phyloP scores from a whole-genome alignment of 1,284 basidiomycete species.

The Boletus sp. region DNA sequence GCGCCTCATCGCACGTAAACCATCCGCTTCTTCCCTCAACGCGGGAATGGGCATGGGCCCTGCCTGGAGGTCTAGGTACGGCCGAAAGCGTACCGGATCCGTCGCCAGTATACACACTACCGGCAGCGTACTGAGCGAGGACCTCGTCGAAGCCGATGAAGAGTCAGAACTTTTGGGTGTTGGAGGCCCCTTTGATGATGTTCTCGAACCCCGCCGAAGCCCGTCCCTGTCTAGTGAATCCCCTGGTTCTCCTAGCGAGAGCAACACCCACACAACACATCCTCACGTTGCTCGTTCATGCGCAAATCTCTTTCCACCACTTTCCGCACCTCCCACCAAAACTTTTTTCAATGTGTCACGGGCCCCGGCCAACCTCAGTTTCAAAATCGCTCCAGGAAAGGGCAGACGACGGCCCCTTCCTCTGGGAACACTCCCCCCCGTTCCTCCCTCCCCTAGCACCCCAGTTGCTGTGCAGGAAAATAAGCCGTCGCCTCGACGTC shows the following conservation, averaged over 20 bases:
- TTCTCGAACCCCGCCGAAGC: slow-evolving; percentile 33
- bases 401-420: slow-evolving; percentile 55
- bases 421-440: slow-evolving; percentile 59
- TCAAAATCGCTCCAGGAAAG: slow-evolving; percentile 48
- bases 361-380: slow-evolving; percentile 45
- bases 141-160: slow-evolving; percentile 78
- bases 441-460: slow-evolving; percentile 62
- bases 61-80: slow-evolving; percentile 61
- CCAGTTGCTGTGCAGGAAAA: slow-evolving; percentile 40
- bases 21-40: slow-evolving; percentile 60
- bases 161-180: slow-evolving; percentile 64
- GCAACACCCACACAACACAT: slow-evolving; percentile 14
- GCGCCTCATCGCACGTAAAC: slow-evolving; percentile 66
- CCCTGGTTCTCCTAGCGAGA: slow-evolving; percentile 31
- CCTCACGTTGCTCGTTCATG: slow-evolving; percentile 4
- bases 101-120: slow-evolving; percentile 63
- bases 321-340: slow-evolving; percentile 41
- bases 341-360: slow-evolving; percentile 46
- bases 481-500: slow-evolving; percentile 25
- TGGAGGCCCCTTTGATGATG: slow-evolving; percentile 62
- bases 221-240: slow-evolving; percentile 34
- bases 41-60: slow-evolving; percentile 64
- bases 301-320: slow-evolving; percentile 19
- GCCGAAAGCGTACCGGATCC: slow-evolving; percentile 67
- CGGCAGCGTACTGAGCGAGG: slow-evolving; percentile 69